phyloP scores from a whole-genome alignment of 352 stramenopile species.

The Phytophthora litchii region DNA sequence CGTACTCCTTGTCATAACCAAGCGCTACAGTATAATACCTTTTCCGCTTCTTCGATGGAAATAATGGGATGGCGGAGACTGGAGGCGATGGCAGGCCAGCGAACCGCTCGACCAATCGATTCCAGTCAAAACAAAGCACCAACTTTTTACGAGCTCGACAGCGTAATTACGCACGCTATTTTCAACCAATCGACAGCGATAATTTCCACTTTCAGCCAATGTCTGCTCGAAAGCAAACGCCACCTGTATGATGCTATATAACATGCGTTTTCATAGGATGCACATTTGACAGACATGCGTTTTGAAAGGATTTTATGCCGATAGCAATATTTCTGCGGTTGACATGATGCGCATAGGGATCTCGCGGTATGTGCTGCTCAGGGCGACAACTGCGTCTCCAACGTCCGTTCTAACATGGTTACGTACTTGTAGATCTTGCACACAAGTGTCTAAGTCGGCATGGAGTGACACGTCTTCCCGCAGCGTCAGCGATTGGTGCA shows the following conservation, averaged over 20 bases:
- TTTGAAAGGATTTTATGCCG: constrained; percentile 5
- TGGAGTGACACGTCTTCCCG: constrained; percentile 4
- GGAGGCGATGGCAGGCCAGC: constrained; percentile 18
- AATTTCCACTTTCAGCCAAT: too few relatives aligned
- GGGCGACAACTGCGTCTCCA: neutral
- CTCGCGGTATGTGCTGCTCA: constrained; percentile 16
- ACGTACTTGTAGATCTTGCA: constrained; percentile 9
- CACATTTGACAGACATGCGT: neutral
- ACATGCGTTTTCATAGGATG: too few relatives aligned
- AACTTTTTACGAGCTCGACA: too few relatives aligned
- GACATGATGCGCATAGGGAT: constrained; percentile 31
- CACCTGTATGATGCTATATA: too few relatives aligned
- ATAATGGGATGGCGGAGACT: constrained; percentile 72
- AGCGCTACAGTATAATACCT: too few relatives aligned
- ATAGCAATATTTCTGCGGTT: constrained; percentile 20
- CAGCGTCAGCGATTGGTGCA: constrained; percentile 66
- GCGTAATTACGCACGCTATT: too few relatives aligned
- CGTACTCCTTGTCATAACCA: constrained; percentile 1
- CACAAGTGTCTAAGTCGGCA: constrained; percentile 5
- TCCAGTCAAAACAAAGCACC: constrained; percentile 15
- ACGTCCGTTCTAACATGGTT: constrained; percentile 2
- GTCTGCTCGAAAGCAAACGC: too few relatives aligned
- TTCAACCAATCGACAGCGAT: too few relatives aligned
- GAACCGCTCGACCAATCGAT: constrained; percentile 82
- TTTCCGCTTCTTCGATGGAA: constrained; percentile 85